Evolutionary conservation across 805 yeast species (phyloP).

Genomic region (Yamadazyma insecticola): DNA sequence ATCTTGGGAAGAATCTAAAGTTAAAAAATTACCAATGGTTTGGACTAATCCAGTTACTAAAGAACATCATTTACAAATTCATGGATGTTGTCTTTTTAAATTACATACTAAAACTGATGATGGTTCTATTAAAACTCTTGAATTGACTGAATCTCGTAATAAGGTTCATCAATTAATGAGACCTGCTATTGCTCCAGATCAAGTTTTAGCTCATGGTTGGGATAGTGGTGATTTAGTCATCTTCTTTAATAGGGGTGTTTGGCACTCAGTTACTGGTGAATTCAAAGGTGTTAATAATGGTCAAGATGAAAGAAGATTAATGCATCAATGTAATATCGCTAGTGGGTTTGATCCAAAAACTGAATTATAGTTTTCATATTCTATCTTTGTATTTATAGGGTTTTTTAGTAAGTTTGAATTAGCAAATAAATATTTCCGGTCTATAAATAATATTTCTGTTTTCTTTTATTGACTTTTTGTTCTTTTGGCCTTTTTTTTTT

Average conservation of each 20-base stretch:
- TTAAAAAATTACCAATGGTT: conserved; percentile 77
- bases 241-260: conserved; percentile 84
- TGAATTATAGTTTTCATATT: conserved; percentile 7
- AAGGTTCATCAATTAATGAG: conserved; percentile 73
- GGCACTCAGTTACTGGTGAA: conserved; percentile 92
- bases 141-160: conserved; percentile 68
- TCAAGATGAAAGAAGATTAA: conserved; percentile 71
- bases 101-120: conserved; percentile 54
- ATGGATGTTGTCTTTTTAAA: conserved; percentile 79
- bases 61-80: conserved; percentile 78
- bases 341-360: conserved; percentile 63
- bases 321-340: conserved; percentile 94
- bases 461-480: not conserved
- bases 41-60: conserved; percentile 91
- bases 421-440: too few relatives aligned
- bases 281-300: conserved; percentile 46
- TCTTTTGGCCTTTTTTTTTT: not conserved
- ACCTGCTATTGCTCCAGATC: conserved; percentile 73
- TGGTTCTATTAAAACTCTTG: conserved; percentile 42
- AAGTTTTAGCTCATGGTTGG: conserved; percentile 83
- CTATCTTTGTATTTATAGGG: not conserved
- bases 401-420: conserved; percentile 1
- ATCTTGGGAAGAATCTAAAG: conserved; percentile 73
- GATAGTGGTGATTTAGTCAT: conserved; percentile 77
- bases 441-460: not conserved